These are phyloP conservation scores for Dentipellis sp. DNA, from an alignment of 768 basidiomycete genomes.

Conservation along the genomic window DNA sequence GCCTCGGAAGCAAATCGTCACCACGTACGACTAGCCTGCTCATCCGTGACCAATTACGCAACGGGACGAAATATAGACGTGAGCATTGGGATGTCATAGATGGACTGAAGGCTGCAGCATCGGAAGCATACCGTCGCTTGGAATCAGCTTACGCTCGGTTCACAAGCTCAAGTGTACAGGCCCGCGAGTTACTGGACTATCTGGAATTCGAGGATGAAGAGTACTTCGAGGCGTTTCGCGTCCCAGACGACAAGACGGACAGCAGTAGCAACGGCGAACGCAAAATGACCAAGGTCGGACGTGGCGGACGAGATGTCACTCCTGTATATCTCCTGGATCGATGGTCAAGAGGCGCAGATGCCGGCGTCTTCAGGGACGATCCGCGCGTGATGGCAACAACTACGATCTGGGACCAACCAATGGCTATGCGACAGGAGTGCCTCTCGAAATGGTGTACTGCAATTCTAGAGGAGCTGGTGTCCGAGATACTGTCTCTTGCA, in stretches of 20 bases:
- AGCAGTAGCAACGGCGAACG: too few relatives aligned
- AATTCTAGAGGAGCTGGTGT: slow-evolving; percentile 26
- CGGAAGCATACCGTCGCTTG: slow-evolving; percentile 15
- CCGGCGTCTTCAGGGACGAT: slow-evolving; percentile 30
- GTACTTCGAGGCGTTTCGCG: slow-evolving; percentile 34
- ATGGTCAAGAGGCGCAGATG: slow-evolving; percentile 37
- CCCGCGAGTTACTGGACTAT: slow-evolving; percentile 30
- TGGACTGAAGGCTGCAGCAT: slow-evolving; percentile 19
- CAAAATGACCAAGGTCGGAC: slow-evolving; percentile 33
- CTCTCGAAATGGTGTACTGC: slow-evolving; percentile 25
- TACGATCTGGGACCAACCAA: slow-evolving; percentile 30
- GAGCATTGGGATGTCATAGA: slow-evolving; percentile 36
- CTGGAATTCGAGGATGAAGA: slow-evolving; percentile 43
- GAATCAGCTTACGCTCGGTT: slow-evolving; percentile 22
- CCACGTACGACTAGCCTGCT: slow-evolving; percentile 34
- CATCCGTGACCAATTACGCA: slow-evolving; percentile 30
- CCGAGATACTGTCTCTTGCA: slow-evolving; percentile 22
- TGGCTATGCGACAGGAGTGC: slow-evolving; percentile 18
- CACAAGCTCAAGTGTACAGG: slow-evolving; percentile 12
- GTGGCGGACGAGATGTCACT: slow-evolving; percentile 25
- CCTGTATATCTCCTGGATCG: slow-evolving; percentile 33
- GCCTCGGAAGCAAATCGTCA: slow-evolving; percentile 50
- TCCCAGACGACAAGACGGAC: slow-evolving; percentile 20
- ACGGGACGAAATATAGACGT: slow-evolving; percentile 16
- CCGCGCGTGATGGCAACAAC: slow-evolving; percentile 16